Evolutionary conservation across 371 early-diverging fungal species (phyloP).

Genomic region (Globomyces sp.): DNA sequence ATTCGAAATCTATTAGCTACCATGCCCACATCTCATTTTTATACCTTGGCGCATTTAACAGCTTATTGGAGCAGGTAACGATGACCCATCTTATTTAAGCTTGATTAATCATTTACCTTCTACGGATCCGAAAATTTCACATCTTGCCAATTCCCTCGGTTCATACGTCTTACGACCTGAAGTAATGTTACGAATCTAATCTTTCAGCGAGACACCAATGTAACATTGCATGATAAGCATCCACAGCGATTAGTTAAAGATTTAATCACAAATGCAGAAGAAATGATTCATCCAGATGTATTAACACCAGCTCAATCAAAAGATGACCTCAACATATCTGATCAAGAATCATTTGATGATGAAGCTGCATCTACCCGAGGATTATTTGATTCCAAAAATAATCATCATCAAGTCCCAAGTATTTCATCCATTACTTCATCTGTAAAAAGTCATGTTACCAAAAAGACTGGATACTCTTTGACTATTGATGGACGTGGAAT

Average conservation of each 20-base stretch:
- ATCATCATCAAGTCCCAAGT: background rate
- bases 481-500: background rate
- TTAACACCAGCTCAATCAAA: background rate
- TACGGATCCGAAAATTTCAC: constrained; percentile 23
- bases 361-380: constrained; percentile 12
- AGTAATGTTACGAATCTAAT: constrained; percentile 17
- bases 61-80: constrained; percentile 18
- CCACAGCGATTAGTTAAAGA: constrained; percentile 38
- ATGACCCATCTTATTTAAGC: too few species aligned
- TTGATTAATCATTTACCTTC: constrained; percentile 9
- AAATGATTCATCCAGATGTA: background rate
- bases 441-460: constrained; percentile 1
- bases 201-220: constrained; percentile 23
- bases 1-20: constrained; percentile 37
- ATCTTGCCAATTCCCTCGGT: constrained; percentile 31
- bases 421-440: background rate
- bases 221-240: constrained; percentile 44
- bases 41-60: constrained; percentile 26
- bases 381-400: background rate
- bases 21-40: constrained; percentile 30
- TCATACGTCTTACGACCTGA: constrained; percentile 33
- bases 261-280: constrained; percentile 12
- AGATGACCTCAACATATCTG: too few species aligned
- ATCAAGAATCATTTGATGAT: background rate
- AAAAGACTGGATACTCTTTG: constrained; percentile 11